Evolutionary conservation across 805 yeast species (phyloP).

Genomic region (Candida sanyiensis): DNA sequence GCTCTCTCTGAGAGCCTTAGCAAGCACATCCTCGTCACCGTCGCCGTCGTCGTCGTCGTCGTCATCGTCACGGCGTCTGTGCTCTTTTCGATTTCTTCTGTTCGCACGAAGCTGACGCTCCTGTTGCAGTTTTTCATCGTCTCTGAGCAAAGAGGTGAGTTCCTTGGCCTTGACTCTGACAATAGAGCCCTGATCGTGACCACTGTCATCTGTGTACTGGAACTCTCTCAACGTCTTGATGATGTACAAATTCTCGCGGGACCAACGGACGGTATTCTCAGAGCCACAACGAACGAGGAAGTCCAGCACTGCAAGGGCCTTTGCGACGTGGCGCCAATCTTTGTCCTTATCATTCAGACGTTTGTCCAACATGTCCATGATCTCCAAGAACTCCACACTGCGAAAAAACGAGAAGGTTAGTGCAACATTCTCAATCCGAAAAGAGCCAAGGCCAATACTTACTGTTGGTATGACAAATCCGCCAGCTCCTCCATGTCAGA

Average conservation of each 20-base stretch:
- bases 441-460: conserved; percentile 11
- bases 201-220: conserved; percentile 70
- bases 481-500: conserved; percentile 81
- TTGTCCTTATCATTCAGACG: conserved; percentile 93
- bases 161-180: conserved; percentile 89
- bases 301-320: conserved; percentile 83
- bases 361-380: conserved; percentile 91
- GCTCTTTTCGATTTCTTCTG: conserved; percentile 32
- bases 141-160: conserved; percentile 69
- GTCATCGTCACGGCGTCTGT: conserved; percentile 27
- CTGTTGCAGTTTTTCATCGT: conserved; percentile 70
- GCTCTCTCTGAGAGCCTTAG: conserved; percentile 75
- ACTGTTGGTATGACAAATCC: conserved; percentile 56
- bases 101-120: conserved; percentile 49
- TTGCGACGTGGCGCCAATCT: conserved; percentile 95
- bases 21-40: conserved; percentile 75
- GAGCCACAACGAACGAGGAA: conserved; percentile 81
- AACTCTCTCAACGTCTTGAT: conserved; percentile 89
- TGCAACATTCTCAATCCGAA: background rate
- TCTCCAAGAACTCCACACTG: conserved; percentile 72
- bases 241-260: conserved; percentile 79
- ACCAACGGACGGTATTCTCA: conserved; percentile 88
- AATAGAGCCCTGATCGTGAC: conserved; percentile 81
- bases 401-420: conserved; percentile 8
- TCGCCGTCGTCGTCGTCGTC: conserved; percentile 34